A percentile compares a stretch with the other conserved stretches of the same genome.
Evolutionary conservation across 805 yeast species (phyloP).

Genomic region (Candida oleophila): DNA sequence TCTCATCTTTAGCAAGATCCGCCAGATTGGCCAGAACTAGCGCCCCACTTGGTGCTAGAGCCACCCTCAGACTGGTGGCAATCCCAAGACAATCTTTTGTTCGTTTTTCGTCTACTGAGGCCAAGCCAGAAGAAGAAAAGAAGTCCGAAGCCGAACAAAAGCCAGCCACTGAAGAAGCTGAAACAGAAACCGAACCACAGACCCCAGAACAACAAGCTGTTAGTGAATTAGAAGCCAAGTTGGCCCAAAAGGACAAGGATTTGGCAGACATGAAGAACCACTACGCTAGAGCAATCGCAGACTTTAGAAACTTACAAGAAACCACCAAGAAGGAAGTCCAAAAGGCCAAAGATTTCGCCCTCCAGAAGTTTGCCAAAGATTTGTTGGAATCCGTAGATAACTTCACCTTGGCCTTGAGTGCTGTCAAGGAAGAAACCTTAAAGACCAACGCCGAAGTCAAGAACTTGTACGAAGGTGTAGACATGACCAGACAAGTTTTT

Average conservation of each 20-base stretch:
- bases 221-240: conserved; percentile 50
- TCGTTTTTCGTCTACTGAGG: conserved; percentile 15
- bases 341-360: conserved; percentile 85
- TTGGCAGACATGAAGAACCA: conserved; percentile 80
- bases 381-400: conserved; percentile 87
- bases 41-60: conserved; percentile 12
- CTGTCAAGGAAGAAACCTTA: conserved; percentile 64
- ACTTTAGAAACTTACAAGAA: conserved; percentile 89
- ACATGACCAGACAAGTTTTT: conserved; percentile 83
- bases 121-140: conserved; percentile 12
- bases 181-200: conserved; percentile 19
- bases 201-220: conserved; percentile 14
- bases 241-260: conserved; percentile 65
- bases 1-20: conserved; percentile 18
- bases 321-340: conserved; percentile 83
- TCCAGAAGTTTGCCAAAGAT: conserved; percentile 89
- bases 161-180: conserved; percentile 9
- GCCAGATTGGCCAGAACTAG: conserved; percentile 10
- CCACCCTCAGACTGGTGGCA: conserved; percentile 12
- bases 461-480: conserved; percentile 82
- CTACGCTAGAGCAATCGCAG: conserved; percentile 82
- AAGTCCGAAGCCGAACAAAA: conserved; percentile 5
- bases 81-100: conserved; percentile 6
- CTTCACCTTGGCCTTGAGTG: conserved; percentile 79
- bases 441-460: conserved; percentile 62